Evolutionary conservation across 345 rosid species (phyloP), one percentile per base, ranked within the genome.

Genomic region (Gossypium anomalum): DNA sequence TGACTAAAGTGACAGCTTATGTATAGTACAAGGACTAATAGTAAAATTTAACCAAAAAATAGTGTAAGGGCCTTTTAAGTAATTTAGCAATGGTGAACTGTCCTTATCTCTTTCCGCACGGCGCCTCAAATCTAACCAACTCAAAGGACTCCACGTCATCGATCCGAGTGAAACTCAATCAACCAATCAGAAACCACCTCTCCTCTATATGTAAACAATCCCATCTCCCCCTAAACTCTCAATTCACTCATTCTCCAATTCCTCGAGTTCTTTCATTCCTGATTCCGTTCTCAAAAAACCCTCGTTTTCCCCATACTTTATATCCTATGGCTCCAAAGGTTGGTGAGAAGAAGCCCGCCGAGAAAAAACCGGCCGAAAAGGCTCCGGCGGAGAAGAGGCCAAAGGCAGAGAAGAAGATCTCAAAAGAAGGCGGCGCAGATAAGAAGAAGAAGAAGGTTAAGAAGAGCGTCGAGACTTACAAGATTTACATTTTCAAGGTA

Each of bases 401-500:
- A 1, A 77, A 75, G 47, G 89, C 83, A 19, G 87, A 82, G 80
- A 89, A 89, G 77, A 89, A 87, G 79, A 82, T 89, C 34, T 10
- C 87, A 0, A 86, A 87, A 53, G 89, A 86, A 10, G 83, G 85
- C 72, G 85, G 85, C 41, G 41, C 41, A 3, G 83, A 83, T 4
- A 89, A 87, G 82, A 89, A 85, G 80, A 87, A 81, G 81, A 86
- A 84, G 90, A 87, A 48, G 71, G 11, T 22, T 14, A 87, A 89
- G 87, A 89, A 86, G 87, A 89, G 87, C 83, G 51, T 10, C 1
- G 93, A 89, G 84, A 89, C 93, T 0, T 89, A 89, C 78, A 89
- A 89, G 87, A 89, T 89, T 76, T 89, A 89, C 82, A 87, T 89
- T 41, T 89, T 89, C 81, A 88, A 88, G 84, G 92, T 88, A 9